Base-by-base conservation (phyloP, 306 rosid genomes). In the Lablab purpureus region DNA sequence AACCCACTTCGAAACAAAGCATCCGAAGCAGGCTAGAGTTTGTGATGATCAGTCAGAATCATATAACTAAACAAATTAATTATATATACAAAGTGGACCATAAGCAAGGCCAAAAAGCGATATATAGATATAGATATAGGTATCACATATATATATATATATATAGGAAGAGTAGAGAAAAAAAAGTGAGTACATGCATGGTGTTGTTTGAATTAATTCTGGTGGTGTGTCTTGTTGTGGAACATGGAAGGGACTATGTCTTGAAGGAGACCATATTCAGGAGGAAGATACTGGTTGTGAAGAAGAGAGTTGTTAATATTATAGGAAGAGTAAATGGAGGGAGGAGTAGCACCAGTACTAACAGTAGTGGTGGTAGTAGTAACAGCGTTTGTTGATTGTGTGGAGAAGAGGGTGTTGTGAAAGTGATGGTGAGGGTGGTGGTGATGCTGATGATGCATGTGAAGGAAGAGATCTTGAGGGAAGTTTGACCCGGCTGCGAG, bases 161-260 rank as follows among this genome's bases (percentile, higher is more conserved):
- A 67, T 27, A 55, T 4, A 34, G 52, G 2, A 0, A 27, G 14
- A 43, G 23, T 32, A 58, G 23, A 43, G 18, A 18, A 36, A 32
- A 32, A 32, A 5, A 32, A 41, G 67, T 21, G 40, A 22, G 51
- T 21, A 36, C 10, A 37, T 66, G 51, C 72, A 67, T 21, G 72
- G 32, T 40, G 32, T 8, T 50, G 41, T 19, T 2, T 77, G 8
- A 13, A 34, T 58, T 22, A 63, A 23, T 40, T 78, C 3, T 88
- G 74, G 25, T 87, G 78, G 74, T 67, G 90, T 92, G 73, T 87
- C 79, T 69, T 90, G 91, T 79, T 86, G 75, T 88, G 80, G 88
- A 93, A 89, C 85, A 89, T 86, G 32, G 97, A 85, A 67, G 96
- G 91, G 37, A 90, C 76, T 25, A 90, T 78, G 73, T 93, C 97